Conservation (phyloP, 331 rosid genomes). For the Pyracantha coccinea region DNA sequence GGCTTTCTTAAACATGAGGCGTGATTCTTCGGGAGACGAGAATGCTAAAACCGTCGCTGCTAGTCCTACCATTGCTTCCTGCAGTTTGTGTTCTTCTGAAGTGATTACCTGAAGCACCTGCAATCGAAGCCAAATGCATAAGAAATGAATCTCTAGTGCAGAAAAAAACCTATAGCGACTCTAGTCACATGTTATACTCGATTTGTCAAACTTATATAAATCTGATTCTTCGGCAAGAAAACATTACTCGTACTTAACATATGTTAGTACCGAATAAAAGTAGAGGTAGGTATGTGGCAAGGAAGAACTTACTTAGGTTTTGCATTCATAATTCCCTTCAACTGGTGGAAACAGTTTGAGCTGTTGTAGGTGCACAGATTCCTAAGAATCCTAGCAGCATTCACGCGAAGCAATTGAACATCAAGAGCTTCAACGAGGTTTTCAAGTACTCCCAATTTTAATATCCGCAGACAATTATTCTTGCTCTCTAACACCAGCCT, state of each 20-base stretch:
- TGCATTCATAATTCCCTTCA: slow-evolving; percentile 45
- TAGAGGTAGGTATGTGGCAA: not conserved
- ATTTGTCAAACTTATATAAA: not conserved
- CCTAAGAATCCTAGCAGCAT: slow-evolving; percentile 74
- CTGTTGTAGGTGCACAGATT: slow-evolving; percentile 66
- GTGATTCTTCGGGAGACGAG: slow-evolving; percentile 59
- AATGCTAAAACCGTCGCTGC: slow-evolving; percentile 63
- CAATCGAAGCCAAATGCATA: slow-evolving; percentile 13
- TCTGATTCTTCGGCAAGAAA: not conserved
- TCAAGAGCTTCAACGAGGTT: slow-evolving; percentile 50
- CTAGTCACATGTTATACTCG: not conserved
- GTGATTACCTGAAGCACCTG: slow-evolving; percentile 63
- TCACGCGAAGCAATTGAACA: slow-evolving; percentile 46
- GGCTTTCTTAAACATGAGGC: slow-evolving; percentile 39
- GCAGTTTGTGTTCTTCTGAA: slow-evolving; percentile 64
- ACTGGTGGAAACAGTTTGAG: slow-evolving; percentile 42
- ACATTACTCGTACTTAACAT: not conserved
- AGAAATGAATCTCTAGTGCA: not conserved
- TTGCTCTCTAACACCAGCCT: slow-evolving; percentile 79
- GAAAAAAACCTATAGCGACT: no score
- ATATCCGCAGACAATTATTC: slow-evolving; percentile 57
- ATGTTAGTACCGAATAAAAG: not conserved
- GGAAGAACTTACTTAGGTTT: slow-evolving; percentile 68
- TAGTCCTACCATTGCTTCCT: slow-evolving; percentile 92
- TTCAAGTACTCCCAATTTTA: slow-evolving; percentile 41